Conservation (phyloP, 257 asterid species). For the Plectranthus barbatus region DNA sequence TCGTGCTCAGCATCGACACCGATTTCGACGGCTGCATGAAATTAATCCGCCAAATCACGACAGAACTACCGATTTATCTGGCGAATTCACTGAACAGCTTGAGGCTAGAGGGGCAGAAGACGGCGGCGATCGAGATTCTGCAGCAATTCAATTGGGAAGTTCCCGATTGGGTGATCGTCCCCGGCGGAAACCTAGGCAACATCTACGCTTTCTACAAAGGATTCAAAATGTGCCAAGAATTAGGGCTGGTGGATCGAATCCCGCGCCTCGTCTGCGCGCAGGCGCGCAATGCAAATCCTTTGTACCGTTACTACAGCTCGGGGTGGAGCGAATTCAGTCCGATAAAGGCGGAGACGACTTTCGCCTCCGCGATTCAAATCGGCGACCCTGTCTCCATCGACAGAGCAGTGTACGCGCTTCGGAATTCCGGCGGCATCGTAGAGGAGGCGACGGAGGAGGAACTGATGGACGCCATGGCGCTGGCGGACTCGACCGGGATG, state of each 20-base stretch:
- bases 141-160: constrained; percentile 81
- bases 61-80: constrained; percentile 73
- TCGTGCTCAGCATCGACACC: constrained; percentile 70
- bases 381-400: constrained; percentile 59
- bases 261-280: constrained; percentile 59
- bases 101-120: constrained; percentile 81
- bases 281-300: constrained; percentile 44
- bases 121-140: constrained; percentile 55
- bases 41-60: constrained; percentile 68
- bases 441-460: constrained; percentile 61
- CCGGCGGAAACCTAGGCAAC: constrained; percentile 51
- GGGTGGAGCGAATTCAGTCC: constrained; percentile 34
- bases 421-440: constrained; percentile 36
- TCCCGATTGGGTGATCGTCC: constrained; percentile 61
- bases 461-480: constrained; percentile 52
- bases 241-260: constrained; percentile 35
- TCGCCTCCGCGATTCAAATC: constrained; percentile 53
- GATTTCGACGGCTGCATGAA: constrained; percentile 96
- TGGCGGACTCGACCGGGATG: constrained; percentile 60
- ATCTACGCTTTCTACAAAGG: constrained; percentile 55
- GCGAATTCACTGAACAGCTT: constrained; percentile 79
- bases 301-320: constrained; percentile 30
- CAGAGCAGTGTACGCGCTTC: constrained; percentile 40
- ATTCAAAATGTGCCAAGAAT: constrained; percentile 49
- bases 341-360: constrained; percentile 32